Evolutionary conservation across 371 early-diverging fungal species (phyloP), one percentile per base, ranked within the genome.

Genomic region (Rhizopus delemar): DNA sequence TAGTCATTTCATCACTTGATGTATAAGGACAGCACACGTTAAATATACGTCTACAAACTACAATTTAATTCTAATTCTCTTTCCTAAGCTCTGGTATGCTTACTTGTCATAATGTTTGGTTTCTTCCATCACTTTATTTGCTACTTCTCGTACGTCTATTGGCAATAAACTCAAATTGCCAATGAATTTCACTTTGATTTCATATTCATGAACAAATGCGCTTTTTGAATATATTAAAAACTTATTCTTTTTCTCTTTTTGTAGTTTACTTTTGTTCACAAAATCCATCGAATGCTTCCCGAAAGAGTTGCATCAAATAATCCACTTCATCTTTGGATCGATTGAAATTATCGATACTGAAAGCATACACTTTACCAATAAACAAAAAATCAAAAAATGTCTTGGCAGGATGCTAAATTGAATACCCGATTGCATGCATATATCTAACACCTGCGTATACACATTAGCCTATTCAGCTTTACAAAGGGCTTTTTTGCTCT

Each of bases 11-110:
- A 63, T 98, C 92, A 12, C 94, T 86, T n/a, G 98, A 89, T 3
- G 95, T 93, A 68, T 99, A 99, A 4, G 99, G 92, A 62, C 93
- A 92, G 64, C 98, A 98, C 31, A 99, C 84, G 67, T 98, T 99
- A 29, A 99, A 82, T 29, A 88, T 83, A 15, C 81, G 56, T 86
- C 91, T 64, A 84, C 6, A 36, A 36, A 11, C 8, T 70, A 28
- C 33, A 33, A 8, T 31, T 12, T n/a, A 35, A 39, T 29, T 50
- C 7, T 31, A 13, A 62, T 68, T 57, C 61, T 66, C 35, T 51
- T 63, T 61, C 82, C 74, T 43, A 13, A 60, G 35, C 3, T 7
- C 8, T 41, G 28, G 2, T 32, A 2, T 15, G 5, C 45, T 59
- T 86, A 89, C 82, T 75, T 75, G 53, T 68, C 80, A 71, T 96